Base-by-base conservation (phyloP, 2,329 filamentous ascomycete genomes). In the Aspergillus ruber region DNA sequence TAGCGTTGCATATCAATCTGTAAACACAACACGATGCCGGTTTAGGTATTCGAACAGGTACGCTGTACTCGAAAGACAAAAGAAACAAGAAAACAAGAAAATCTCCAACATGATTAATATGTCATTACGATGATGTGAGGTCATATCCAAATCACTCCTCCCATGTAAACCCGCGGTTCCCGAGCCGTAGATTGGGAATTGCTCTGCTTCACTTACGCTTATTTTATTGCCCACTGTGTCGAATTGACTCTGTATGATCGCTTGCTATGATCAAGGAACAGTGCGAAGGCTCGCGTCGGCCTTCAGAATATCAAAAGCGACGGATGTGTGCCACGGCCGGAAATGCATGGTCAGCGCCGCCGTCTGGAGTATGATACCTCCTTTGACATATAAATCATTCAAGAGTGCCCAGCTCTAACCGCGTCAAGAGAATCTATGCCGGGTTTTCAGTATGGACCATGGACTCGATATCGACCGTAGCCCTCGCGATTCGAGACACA, bases 401-500 rank as follows among this genome's bases (percentile, higher is more conserved):
- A 17, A 17, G 20, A n/a, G 9, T 44, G 20, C 7, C 7, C 10
- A 21, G 25, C 17, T n/a, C 43, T 44, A 44, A 44, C 33, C 7
- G 10, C 9, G 6, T 6, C 50, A 56, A 73, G 62, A 68, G 59
- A 12, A 67, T 73, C 35, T 73, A 73, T 50, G 69, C 62, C 23
- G 72, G 70, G 15, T 57, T 73, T 23, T 66, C 70, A 0, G 59
- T 60, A 2, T 51, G 54, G 5, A 63, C 59, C 3, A 58, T 68
- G 4, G 53, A 67, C 35, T 70, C 73, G 44, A 75, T 75, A 1
- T 73, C 81, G 9, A 76, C 79, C 4, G 74, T 88, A 20, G 82
- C 84, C 12, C 72, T 90, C 43, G 85, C 84, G 3, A 78, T 86
- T 52, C 85, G 88, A 53, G 86, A 90, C 61, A 81, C 81, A 5